These are phyloP conservation scores for Cantharellus cinnabarinus DNA, from an alignment of 768 basidiomycete species.

Conservation along the genomic window DNA sequence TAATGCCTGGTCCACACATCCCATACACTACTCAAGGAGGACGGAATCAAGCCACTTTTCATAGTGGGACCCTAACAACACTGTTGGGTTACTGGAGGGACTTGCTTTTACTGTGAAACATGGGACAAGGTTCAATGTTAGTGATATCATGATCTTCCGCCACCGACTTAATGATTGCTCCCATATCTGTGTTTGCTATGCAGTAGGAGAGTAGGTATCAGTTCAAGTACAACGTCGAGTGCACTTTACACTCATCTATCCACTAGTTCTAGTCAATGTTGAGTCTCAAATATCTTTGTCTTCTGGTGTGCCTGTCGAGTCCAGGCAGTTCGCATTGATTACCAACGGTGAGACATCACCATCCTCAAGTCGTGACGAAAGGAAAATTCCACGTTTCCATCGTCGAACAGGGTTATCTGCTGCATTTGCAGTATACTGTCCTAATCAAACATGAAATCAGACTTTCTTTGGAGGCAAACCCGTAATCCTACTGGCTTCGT, in stretches of 20 bases:
- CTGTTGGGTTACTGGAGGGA: too few species aligned
- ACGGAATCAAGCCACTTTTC: too few species aligned
- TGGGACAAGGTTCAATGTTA: too few species aligned
- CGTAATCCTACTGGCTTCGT: neutral
- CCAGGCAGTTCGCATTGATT: slow-evolving; percentile 13
- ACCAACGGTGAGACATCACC: slow-evolving; percentile 18
- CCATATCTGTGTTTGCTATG: slow-evolving; percentile 40
- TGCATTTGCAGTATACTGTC: slow-evolving; percentile 18
- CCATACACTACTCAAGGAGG: too few species aligned
- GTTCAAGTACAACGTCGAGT: neutral
- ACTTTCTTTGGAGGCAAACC: neutral
- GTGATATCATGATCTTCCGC: too few species aligned
- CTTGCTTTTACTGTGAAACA: too few species aligned
- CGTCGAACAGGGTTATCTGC: slow-evolving; percentile 26
- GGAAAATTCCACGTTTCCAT: slow-evolving; percentile 28
- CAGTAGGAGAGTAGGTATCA: neutral
- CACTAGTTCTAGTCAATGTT: slow-evolving; percentile 44
- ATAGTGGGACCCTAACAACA: too few species aligned
- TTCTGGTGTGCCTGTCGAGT: slow-evolving; percentile 1
- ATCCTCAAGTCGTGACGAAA: slow-evolving; percentile 25
- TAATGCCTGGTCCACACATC: too few species aligned
- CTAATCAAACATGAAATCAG: neutral
- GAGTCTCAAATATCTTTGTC: slow-evolving; percentile 31
- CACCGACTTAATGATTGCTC: slow-evolving; percentile 24
- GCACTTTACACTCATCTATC: slow-evolving; percentile 24